Conservation (phyloP, 1,284 basidiomycete genomes). For the Rhizopogon parksii region DNA sequence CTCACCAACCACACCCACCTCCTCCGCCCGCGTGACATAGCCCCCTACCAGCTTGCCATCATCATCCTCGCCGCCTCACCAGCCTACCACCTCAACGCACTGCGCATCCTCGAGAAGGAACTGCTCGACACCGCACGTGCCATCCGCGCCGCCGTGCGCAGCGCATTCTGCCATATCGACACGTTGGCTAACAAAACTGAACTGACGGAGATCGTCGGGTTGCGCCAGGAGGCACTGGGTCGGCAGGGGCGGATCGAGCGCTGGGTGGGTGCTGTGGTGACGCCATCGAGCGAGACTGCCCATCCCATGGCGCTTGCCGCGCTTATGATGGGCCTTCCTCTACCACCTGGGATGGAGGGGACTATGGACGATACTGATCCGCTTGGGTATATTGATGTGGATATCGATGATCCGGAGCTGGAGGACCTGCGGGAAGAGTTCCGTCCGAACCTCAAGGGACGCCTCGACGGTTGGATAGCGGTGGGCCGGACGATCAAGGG, state of each 20-base stretch:
- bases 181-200: constrained; percentile 33
- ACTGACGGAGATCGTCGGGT: constrained; percentile 39
- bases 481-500: constrained; percentile 32
- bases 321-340: constrained; percentile 61
- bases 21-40: constrained; percentile 48
- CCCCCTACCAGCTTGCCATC: constrained; percentile 40
- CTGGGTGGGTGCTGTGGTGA: constrained; percentile 47
- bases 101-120: constrained; percentile 45
- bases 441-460: constrained; percentile 45
- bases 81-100: constrained; percentile 28
- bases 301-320: constrained; percentile 57
- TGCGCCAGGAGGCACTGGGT: constrained; percentile 30
- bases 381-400: constrained; percentile 45
- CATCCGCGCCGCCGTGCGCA: constrained; percentile 36
- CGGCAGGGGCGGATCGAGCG: constrained; percentile 41
- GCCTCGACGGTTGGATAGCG: constrained; percentile 50
- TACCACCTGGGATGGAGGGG: constrained; percentile 28
- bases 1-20: constrained; percentile 44
- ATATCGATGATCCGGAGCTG: constrained; percentile 46
- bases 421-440: constrained; percentile 56
- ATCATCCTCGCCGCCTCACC: constrained; percentile 29
- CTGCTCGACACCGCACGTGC: constrained; percentile 38
- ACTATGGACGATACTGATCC: constrained; percentile 34
- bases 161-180: constrained; percentile 44
- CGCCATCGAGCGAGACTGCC: constrained; percentile 32